Evolutionary conservation across 805 yeast species (phyloP), one percentile per base, ranked within the genome.

Genomic region (Wickerhamomyces mucosus): DNA sequence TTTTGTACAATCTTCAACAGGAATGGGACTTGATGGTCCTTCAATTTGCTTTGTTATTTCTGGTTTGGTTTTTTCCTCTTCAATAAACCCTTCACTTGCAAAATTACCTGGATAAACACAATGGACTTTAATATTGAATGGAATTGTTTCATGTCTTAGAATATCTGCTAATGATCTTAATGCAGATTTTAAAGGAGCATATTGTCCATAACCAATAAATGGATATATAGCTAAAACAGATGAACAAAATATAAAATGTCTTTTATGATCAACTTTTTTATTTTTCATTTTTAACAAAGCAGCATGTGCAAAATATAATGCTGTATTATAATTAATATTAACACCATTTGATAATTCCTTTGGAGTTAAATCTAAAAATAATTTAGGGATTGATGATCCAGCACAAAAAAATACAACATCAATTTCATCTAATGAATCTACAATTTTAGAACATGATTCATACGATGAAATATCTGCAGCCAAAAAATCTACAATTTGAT

Each of bases 71-170:
- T 58, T 56, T 50, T 88, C 79, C 54, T 92, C 99, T 37, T 75
- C 75, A 4, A 59, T 69, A 48, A 56, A 92, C 0, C 98, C 99
- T 53, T 88, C 97, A 40, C 94, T 78, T 29, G 65, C 71, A 55
- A 89, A 86, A 50, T 85, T 86, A 0, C 98, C 98, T 0, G 97
- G 95, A 46, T 74, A 78, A 0, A 85, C 74, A 37, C 84, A 75
- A 5, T 79, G 69, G 1, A 92, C 81, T 18, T 78, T 58, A 40
- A 78, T 75, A 37, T 77, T 69, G 46, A 74, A 77, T 6, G 80
- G 78, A 1, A 65, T 47, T 26, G 80, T 63, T 51, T 92, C 99
- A 43, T 88, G 96, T 39, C 96, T 73, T 33, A 92, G 56, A 6
- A 80, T 63, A 29, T 80, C 81, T 0, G 86, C 77, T 11, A 92